Conservation (phyloP, 805 yeast species). For the Ogataea parapolymorpha region DNA sequence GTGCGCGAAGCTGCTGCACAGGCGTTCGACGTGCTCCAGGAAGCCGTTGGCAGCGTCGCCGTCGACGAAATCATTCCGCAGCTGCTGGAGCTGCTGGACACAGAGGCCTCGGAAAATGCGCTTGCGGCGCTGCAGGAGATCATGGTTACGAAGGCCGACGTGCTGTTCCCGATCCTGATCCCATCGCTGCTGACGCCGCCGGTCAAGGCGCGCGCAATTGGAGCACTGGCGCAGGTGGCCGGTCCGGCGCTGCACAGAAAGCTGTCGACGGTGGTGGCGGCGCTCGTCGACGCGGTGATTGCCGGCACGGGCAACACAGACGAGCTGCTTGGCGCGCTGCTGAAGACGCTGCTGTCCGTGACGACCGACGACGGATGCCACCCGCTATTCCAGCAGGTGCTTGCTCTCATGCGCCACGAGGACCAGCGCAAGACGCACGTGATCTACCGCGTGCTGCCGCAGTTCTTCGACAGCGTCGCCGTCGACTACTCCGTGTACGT, state of each 20-base stretch:
- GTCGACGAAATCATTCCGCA: conserved; percentile 87
- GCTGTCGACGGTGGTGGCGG: conserved; percentile 67
- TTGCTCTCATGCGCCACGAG: conserved; percentile 74
- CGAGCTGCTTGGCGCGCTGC: conserved; percentile 55
- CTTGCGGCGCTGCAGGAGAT: conserved; percentile 86
- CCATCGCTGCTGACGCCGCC: conserved; percentile 84
- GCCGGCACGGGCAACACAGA: conserved; percentile 32
- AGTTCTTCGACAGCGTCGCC: conserved; percentile 61
- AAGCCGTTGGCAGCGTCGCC: conserved; percentile 75
- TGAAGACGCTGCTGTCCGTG: conserved; percentile 67
- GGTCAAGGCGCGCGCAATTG: conserved; percentile 83
- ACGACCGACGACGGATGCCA: conserved; percentile 77
- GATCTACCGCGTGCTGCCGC: conserved; percentile 63
- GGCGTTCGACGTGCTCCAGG: conserved; percentile 86
- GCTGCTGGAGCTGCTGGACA: conserved; percentile 64
- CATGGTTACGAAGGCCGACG: conserved; percentile 85
- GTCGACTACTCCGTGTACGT: conserved; percentile 72
- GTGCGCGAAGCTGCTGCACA: conserved; percentile 91
- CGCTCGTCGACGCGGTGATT: conserved; percentile 62
- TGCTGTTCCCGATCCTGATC: conserved; percentile 88
- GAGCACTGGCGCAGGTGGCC: conserved; percentile 85
- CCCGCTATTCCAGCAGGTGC: conserved; percentile 76
- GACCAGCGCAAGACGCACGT: conserved; percentile 61
- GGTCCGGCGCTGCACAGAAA: conserved; percentile 76
- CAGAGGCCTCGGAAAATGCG: conserved; percentile 61